Base-by-base conservation (phyloP, 1,284 basidiomycete species). In the Boletus semigastroideus region DNA sequence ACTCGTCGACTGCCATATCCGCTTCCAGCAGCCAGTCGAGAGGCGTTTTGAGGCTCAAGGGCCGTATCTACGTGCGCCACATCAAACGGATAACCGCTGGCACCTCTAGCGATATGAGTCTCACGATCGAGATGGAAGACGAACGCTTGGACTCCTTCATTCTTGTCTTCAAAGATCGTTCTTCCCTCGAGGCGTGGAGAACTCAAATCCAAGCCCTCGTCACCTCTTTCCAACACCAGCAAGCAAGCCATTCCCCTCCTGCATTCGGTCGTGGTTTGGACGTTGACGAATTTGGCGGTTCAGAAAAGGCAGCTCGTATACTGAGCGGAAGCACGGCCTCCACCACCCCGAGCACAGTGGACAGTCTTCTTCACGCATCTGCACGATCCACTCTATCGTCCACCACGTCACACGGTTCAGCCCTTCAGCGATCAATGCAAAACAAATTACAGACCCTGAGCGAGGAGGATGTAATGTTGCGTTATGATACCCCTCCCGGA, bases 41-140 rank as follows among this genome's bases (percentile, higher is more conserved):
- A 64, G 89, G 91, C 16, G 86, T 91, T 7, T 79, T 99, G 42
- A 85, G 94, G 28, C 81, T 98, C 43, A 97, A 96, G 64, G 96
- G 96, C 0, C 80, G 95, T 37, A 97, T 99, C 61, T 98, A 94
- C 70, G 87, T 98, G 43, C 82, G 89, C 31, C 94, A 98, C 70
- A 95, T 98, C 71, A 87, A 87, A 59, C 84, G 87, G 47, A 88
- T 98, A 42, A 83, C 85, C 17, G 88, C 93, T 54, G 86, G 86
- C 25, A 82, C 86, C 2, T 77, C 82, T 4, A 86, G 86, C 38
- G 92, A 96, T 70, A 80, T 94, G 72, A 92, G 87, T 62, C 77
- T 98, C 58, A 95, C 92, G 7, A 94, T 98, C 63, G 87, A 92
- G 62, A 94, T 98, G 90, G 91, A 95, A 70, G 93, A 98, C 65